Conservation (phyloP, 2,329 filamentous ascomycete genomes). For the Botrytis galanthina region DNA sequence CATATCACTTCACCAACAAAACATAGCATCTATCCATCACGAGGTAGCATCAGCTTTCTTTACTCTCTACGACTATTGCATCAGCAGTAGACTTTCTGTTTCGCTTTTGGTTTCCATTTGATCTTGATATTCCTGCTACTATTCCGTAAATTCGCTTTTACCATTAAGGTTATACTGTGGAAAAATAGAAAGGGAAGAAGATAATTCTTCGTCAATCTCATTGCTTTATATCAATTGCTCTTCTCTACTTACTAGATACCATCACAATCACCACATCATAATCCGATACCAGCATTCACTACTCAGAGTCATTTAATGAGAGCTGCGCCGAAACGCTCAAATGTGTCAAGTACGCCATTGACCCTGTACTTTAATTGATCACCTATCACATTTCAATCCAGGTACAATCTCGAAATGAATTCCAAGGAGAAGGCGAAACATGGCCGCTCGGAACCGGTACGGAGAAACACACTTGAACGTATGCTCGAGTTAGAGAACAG, state of each 20-base stretch:
- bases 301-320: background rate
- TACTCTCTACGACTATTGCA: background rate
- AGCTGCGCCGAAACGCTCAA: slow-evolving; percentile 3
- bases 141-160: background rate
- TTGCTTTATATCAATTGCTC: slow-evolving; percentile 2
- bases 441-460: slow-evolving; percentile 21
- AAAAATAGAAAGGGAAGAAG: background rate
- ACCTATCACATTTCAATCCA: slow-evolving; percentile 16
- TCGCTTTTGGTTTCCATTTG: background rate
- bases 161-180: background rate
- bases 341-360: background rate
- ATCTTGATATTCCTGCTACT: background rate
- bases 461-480: slow-evolving; percentile 45
- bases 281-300: background rate
- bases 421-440: slow-evolving; percentile 24
- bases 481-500: slow-evolving; percentile 60
- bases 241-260: background rate
- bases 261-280: background rate
- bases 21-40: background rate
- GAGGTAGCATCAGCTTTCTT: background rate
- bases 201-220: background rate
- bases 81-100: slow-evolving; percentile 5
- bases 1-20: background rate
- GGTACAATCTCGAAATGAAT: slow-evolving; percentile 21
- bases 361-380: slow-evolving; percentile 7